Evolutionary conservation across 768 basidiomycete species (phyloP).

Genomic region (Phylloporus sp.): DNA sequence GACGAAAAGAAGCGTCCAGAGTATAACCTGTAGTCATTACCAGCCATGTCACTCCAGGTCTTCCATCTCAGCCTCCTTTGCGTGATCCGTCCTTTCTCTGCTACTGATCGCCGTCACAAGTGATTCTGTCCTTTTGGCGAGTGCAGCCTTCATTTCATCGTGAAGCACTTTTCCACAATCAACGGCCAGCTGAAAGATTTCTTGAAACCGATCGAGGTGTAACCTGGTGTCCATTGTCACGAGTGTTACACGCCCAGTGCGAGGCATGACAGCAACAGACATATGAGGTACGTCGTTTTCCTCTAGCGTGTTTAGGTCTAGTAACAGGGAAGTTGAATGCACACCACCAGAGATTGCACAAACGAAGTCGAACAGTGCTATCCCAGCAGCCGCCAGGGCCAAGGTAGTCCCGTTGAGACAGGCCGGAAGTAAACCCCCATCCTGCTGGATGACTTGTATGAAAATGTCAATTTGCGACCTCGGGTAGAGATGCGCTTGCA

Average conservation of each 20-base stretch:
- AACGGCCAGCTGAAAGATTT: conserved; percentile 74
- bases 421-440: conserved; percentile 87
- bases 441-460: conserved; percentile 89
- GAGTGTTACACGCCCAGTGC: conserved; percentile 78
- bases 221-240: conserved; percentile 94
- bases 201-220: conserved; percentile 89
- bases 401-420: conserved; percentile 95
- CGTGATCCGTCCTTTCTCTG: conserved; percentile 33
- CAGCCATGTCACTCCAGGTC: conserved; percentile 35
- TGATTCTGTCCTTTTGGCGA: conserved; percentile 56
- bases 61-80: conserved; percentile 37
- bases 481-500: conserved; percentile 88
- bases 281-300: conserved; percentile 88
- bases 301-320: conserved; percentile 87
- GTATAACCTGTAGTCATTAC: neutral
- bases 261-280: conserved; percentile 87
- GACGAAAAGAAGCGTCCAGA: conserved; percentile 43
- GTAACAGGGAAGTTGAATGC: conserved; percentile 72
- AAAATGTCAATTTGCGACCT: conserved; percentile 93
- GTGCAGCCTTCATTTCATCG: conserved; percentile 74
- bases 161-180: conserved; percentile 78
- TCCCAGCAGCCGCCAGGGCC: conserved; percentile 85
- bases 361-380: conserved; percentile 87
- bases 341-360: conserved; percentile 88
- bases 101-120: conserved; percentile 63